These are phyloP conservation scores for Yamadazyma atlantica DNA, from an alignment of 1,139 yeast genomes.

Conservation along the genomic window DNA sequence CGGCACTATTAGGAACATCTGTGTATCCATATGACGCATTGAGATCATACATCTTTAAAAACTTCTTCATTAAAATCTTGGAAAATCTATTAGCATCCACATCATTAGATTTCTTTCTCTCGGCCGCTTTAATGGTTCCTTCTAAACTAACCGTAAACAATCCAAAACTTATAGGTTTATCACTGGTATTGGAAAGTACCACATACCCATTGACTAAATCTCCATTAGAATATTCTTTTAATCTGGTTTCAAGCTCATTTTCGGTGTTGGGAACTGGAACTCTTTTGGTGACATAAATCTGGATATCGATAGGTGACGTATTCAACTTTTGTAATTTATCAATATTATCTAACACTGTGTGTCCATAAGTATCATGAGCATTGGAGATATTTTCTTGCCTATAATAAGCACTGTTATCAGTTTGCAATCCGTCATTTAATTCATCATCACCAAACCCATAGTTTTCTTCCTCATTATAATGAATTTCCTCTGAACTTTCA, in stretches of 20 bases:
- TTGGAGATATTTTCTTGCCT: conserved; percentile 6
- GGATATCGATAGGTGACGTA: conserved; percentile 42
- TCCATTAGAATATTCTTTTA: conserved; percentile 46
- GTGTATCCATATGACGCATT: conserved; percentile 47
- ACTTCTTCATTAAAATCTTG: conserved; percentile 41
- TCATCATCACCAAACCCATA: conserved; percentile 25
- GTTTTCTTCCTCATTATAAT: conserved; percentile 20
- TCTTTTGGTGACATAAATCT: conserved; percentile 42
- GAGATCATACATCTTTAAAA: conserved; percentile 48
- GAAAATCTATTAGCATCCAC: conserved; percentile 21
- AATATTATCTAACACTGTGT: conserved; percentile 46
- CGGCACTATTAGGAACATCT: conserved; percentile 49
- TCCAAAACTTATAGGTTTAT: conserved; percentile 42
- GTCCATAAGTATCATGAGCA: conserved; percentile 30
- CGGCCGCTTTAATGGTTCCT: conserved; percentile 43
- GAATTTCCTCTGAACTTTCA: not conserved
- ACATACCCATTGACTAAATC: conserved; percentile 41
- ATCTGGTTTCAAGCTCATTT: conserved; percentile 41
- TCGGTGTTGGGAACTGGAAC: conserved; percentile 34
- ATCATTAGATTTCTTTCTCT: conserved; percentile 18
- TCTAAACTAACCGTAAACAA: conserved; percentile 47
- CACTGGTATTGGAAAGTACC: conserved; percentile 38
- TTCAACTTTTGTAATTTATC: conserved; percentile 37
- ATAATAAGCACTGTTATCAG: conserved; percentile 7
- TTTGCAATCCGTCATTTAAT: conserved; percentile 14